phyloP scores from a whole-genome alignment of 2,329 filamentous ascomycete species.

The Stagonosporopsis cucurbitacearum region DNA sequence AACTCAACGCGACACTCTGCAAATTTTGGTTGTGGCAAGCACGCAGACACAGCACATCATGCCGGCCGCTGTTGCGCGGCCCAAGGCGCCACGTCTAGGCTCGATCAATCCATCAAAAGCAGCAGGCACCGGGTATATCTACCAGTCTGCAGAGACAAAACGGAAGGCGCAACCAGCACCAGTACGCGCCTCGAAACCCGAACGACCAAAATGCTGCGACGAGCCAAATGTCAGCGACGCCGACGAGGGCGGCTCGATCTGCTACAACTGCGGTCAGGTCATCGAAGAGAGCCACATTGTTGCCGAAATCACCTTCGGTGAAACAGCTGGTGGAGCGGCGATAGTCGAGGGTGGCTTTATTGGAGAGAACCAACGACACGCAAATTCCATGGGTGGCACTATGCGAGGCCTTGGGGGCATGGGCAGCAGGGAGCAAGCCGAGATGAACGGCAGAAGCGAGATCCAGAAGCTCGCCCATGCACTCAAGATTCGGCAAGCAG shows the following conservation, averaged over 20 bases:
- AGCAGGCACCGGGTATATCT: slow-evolving; percentile 22
- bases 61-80: slow-evolving; percentile 26
- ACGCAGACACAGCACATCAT: not conserved
- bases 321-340: slow-evolving; percentile 83
- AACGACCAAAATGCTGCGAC: slow-evolving; percentile 38
- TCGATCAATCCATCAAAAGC: slow-evolving; percentile 32
- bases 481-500: slow-evolving; percentile 47
- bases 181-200: slow-evolving; percentile 22
- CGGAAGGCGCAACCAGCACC: slow-evolving; percentile 28
- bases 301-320: slow-evolving; percentile 88
- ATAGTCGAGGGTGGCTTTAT: slow-evolving; percentile 91
- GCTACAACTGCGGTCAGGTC: slow-evolving; percentile 83
- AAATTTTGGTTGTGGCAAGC: not conserved
- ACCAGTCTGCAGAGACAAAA: slow-evolving; percentile 29
- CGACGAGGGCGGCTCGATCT: slow-evolving; percentile 50
- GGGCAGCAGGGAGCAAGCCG: slow-evolving; percentile 67
- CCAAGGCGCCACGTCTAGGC: slow-evolving; percentile 32
- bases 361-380: slow-evolving; percentile 82
- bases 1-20: not conserved
- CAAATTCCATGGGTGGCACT: slow-evolving; percentile 63
- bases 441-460: slow-evolving; percentile 60
- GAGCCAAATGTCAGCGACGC: slow-evolving; percentile 31
- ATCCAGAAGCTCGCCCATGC: slow-evolving; percentile 49
- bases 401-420: slow-evolving; percentile 57
- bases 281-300: slow-evolving; percentile 89